Evolutionary conservation across 768 basidiomycete genomes (phyloP), one percentile per base, ranked within the genome.

Genomic region (Sutorius australiensis): DNA sequence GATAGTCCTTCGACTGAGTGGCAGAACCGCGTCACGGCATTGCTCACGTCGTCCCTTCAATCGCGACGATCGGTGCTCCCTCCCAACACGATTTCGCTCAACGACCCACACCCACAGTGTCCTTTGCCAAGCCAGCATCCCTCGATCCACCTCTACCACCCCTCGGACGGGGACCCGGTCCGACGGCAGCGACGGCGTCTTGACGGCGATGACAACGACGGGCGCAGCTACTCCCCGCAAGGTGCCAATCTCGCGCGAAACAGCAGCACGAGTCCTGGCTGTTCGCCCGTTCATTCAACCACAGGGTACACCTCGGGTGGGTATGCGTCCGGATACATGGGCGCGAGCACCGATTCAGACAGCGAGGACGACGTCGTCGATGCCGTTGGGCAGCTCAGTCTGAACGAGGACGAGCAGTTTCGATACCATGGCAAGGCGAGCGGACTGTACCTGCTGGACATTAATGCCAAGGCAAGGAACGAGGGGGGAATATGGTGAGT

Each of bases 361-460:
- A 70, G 70, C 34, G 77, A 77, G 42, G 75, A 75, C 39, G 76
- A 78, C 48, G 66, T 87, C 3, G 76, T 80, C 31, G 83, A 84
- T 52, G 91, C 89, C 28, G 79, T 93, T 5, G 92, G 92, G 3
- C 91, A 94, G 70, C 74, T 95, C 53, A 89, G 87, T 57, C 62
- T 95, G 60, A 92, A 95, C 61, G 92, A 95, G 72, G 88, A 93
- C 49, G 80, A 83, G 51, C 84, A 94, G 66, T 83, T 95, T 12
- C 75, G 92, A 34, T 94, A 86, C 67, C 92, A 95, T 62, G 91
- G 92, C 28, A 89, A 90, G 68, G 86, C 81, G 5, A 89, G 87
- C 53, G 90, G 91, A 2, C 68, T 93, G 56, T 83, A 93, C 67
- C 74, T 93, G 51, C 69, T 92, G 43, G 82, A 82, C 14, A 73